phyloP scores from a whole-genome alignment of 2,329 filamentous ascomycete species.

The Beauveria sp. region DNA sequence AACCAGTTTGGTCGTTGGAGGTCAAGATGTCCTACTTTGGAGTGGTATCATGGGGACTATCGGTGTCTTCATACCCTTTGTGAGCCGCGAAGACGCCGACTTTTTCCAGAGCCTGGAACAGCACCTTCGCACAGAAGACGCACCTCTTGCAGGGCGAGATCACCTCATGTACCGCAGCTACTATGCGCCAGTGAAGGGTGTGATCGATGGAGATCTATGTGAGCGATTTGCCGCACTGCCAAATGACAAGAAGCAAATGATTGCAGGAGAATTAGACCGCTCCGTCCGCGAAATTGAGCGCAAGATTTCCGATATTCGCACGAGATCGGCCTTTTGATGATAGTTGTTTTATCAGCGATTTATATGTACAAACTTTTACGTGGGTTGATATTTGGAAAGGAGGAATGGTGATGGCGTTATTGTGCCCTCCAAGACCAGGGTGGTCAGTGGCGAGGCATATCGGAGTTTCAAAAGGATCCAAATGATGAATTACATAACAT shows the following conservation, averaged over 20 bases:
- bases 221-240: slow-evolving; percentile 81
- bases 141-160: slow-evolving; percentile 83
- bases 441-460: slow-evolving; percentile 14
- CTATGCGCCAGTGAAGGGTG: slow-evolving; percentile 91
- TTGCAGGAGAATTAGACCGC: slow-evolving; percentile 86
- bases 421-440: slow-evolving; percentile 9
- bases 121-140: slow-evolving; percentile 77
- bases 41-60: slow-evolving; percentile 90
- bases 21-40: slow-evolving; percentile 88
- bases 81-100: slow-evolving; percentile 86
- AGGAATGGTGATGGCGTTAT: slow-evolving; percentile 23
- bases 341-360: slow-evolving; percentile 7
- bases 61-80: slow-evolving; percentile 86
- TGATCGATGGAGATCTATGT: slow-evolving; percentile 94
- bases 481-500: slow-evolving; percentile 17
- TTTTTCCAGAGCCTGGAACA: slow-evolving; percentile 95
- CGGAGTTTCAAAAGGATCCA: slow-evolving; percentile 15
- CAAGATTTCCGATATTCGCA: slow-evolving; percentile 63
- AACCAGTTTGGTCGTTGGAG: slow-evolving; percentile 81
- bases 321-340: slow-evolving; percentile 49
- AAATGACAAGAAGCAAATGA: slow-evolving; percentile 88
- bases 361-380: slow-evolving; percentile 20
- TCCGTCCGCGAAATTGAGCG: slow-evolving; percentile 90
- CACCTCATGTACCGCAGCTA: slow-evolving; percentile 94
- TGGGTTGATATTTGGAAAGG: slow-evolving; percentile 16